Evolutionary conservation across 2,329 filamentous ascomycete genomes (phyloP), one percentile per base, ranked within the genome.

Genomic region (Dothideomycetes sp.): DNA sequence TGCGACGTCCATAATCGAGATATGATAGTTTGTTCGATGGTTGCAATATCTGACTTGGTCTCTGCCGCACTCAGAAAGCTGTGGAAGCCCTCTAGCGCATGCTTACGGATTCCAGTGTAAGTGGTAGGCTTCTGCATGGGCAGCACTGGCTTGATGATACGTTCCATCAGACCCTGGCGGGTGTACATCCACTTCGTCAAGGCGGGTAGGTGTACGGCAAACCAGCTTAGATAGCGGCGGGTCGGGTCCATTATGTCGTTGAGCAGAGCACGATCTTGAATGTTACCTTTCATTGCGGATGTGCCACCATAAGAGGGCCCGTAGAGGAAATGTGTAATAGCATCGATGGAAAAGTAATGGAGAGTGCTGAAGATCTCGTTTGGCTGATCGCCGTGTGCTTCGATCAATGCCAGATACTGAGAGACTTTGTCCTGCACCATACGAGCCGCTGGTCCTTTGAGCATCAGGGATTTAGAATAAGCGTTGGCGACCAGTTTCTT

Each of bases 271-370:
- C 64, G 55, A 49, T 72, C 59, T 10, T 41, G 34, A 11, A 49
- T 27, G 16, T 55, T 52, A 1, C 68, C 68, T 11, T 48, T 47
- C 8, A 73, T 47, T 1, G 68, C 65, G 22, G 53, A 51, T 0
- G 70, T 74, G 3, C 56, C 63, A 3, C 68, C 70, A 44, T 59
- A 47, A 2, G 53, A 48, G 2, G 44, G n/a, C 4, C 70, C 70
- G 43, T 73, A 74, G 0, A 74, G 51, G 34, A 74, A 73, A 4
- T 62, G 58, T 0, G 70, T 72, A 45, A 74, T 73, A 35, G 57
- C 64, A 50, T 76, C 70, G 10, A 76, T 56, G 9, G 67, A 67
- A 52, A 67, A 74, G 51, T 68, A 74, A 51, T 74, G 71, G 16
- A 74, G 53, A 36, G 59, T 68, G 2, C 51, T 51, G 46, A 73